Base-by-base conservation (phyloP, 2,329 filamentous ascomycete genomes). In the Verruconis gallopava region DNA sequence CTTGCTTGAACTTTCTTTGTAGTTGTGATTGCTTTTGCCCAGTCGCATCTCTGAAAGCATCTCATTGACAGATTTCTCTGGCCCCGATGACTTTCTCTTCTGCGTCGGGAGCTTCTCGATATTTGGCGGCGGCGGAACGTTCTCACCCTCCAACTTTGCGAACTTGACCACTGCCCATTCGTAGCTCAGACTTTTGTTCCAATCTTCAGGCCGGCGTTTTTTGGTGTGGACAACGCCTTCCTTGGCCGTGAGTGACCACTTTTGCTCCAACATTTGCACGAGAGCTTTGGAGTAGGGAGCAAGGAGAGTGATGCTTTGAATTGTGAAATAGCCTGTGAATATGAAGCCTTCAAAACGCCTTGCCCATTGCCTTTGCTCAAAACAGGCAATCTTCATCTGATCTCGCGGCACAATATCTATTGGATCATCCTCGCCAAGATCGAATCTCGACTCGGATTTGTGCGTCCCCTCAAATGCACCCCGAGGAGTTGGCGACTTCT, bases 101-200 rank as follows among this genome's bases (percentile, higher is more conserved):
- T 36, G 22, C 9, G 25, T 15, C 21, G 28, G 37, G 30, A 30
- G 38, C 30, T 15, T 38, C 44, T 54, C 48, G 20, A 56, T 48
- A 15, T 47, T 44, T 12, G 47, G 52, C 21, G 42, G 12, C 3
- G 40, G 44, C 15, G 50, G 48, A n/a, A 47, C 49, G 45, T 51
- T 46, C 32, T 54, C 51, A 5, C 42, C 46, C 17, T 37, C 46
- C 43, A 55, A 50, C 38, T 47, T 41, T 41, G 47, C 50, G 44
- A 58, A 52, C 49, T 55, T 52, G 18, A 57, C 44, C 20, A 58
- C 57, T 3, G 55, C 56, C 48, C 54, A 58, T 21, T 48, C 43
- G 17, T 47, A 37, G 6, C 44, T 38, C 20, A 58, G 34, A 39
- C 51, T 55, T 30, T 43, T 37, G 36, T 51, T 38, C 55, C 55